phyloP scores from a whole-genome alignment of 1,284 basidiomycete species.

The Ceratobasidium sp. region DNA sequence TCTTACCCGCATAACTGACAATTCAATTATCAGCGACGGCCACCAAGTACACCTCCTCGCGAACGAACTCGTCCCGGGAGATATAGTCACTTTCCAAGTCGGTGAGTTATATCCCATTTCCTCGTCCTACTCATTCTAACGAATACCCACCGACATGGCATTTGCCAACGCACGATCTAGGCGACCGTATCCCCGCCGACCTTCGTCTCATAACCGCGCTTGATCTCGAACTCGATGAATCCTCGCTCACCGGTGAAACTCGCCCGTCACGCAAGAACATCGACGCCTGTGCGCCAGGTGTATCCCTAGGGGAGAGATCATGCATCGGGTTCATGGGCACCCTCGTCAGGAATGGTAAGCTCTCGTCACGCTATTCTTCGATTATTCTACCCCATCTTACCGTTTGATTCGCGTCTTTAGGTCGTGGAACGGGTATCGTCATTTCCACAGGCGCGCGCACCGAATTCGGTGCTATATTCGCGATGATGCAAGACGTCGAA shows the following conservation, averaged over 20 bases:
- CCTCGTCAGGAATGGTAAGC: slow-evolving; percentile 87
- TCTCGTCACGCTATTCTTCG: slow-evolving; percentile 29
- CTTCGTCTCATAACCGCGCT: slow-evolving; percentile 83
- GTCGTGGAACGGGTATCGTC: slow-evolving; percentile 88
- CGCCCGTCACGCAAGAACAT: slow-evolving; percentile 80
- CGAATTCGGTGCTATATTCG: slow-evolving; percentile 97
- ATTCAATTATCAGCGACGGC: slow-evolving; percentile 68
- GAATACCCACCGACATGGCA: slow-evolving; percentile 63
- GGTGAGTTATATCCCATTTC: slow-evolving; percentile 95
- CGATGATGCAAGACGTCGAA: slow-evolving; percentile 98
- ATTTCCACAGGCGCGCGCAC: slow-evolving; percentile 91
- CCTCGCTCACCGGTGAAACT: slow-evolving; percentile 94
- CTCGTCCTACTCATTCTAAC: no score
- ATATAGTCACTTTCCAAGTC: slow-evolving; percentile 89
- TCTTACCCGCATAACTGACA: neutral
- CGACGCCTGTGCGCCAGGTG: slow-evolving; percentile 71
- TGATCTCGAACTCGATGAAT: slow-evolving; percentile 95
- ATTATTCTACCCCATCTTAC: slow-evolving; percentile 24
- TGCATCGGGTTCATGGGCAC: slow-evolving; percentile 99
- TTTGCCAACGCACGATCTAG: neutral
- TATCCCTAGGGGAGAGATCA: slow-evolving; percentile 85
- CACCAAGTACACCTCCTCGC: slow-evolving; percentile 85
- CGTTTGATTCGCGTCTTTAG: slow-evolving; percentile 58
- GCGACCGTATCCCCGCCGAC: slow-evolving; percentile 96
- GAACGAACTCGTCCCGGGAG: slow-evolving; percentile 95